Base-by-base conservation (phyloP, 2,329 filamentous ascomycete species). In the Eutypa lata region DNA sequence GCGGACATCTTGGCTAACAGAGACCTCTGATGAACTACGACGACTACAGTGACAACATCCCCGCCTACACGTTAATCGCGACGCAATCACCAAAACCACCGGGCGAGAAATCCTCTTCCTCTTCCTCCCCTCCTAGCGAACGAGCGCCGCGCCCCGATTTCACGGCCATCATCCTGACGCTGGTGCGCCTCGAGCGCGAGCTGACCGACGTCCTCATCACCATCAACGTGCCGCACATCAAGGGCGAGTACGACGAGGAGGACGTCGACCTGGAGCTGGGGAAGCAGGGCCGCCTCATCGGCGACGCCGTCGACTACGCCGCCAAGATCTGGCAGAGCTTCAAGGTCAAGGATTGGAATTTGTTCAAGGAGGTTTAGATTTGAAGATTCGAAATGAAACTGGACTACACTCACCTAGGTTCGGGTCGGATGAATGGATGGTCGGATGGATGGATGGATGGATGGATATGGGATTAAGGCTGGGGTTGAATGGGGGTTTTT, bases 161-260 rank as follows among this genome's bases (percentile, higher is more conserved):
- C 69, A 90, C 89, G 7, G 89, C 83, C 42, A 86, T 94, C 54
- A 83, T 92, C 59, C 78, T 96, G 59, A 83, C 90, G 16, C 76
- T 97, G 40, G 74, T 97, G 52, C 81, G 93, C 16, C 77, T 97
- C 46, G 87, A 87, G 70, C 80, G 82, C 63, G 80, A 91, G 66
- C 78, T 77, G 53, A 93, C 92, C 1, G 93, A 97, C 71, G 74
- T 97, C 38, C 75, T 96, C 46, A 84, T 96, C 57, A 89, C 89
- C 40, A 83, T 96, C 66, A 97, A 96, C 71, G 89, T 96, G 47
- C 93, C 92, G 26, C 88, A 94, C 66, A 87, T 91, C 60, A 79
- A 83, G 61, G 86, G 87, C 57, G 83, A 89, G 68, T 91, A 91
- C 67, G 78, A 86, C 62, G 82, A 86, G 69, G 86, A 87, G 8